phyloP scores from a whole-genome alignment of 257 asterid genomes.

The Oldenlandia corymbosa region DNA sequence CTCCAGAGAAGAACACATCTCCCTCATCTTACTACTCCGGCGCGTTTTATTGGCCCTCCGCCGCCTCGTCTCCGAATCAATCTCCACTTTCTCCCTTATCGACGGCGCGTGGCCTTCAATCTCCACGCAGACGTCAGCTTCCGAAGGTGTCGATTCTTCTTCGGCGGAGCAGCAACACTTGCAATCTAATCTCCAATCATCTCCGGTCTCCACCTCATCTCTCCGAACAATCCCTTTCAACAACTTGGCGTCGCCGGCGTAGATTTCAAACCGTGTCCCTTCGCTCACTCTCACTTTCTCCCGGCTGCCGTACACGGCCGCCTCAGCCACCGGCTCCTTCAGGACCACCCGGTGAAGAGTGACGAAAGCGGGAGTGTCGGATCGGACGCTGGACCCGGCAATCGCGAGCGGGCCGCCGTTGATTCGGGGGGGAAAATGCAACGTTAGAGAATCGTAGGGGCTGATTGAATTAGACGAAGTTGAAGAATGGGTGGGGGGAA shows the following conservation, averaged over 20 bases:
- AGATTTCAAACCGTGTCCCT: slow-evolving; percentile 61
- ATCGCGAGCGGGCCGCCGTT: slow-evolving; percentile 47
- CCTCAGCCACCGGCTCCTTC: not conserved
- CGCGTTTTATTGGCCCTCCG: not conserved
- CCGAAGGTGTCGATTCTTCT: slow-evolving; percentile 22
- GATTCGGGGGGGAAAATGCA: slow-evolving; percentile 63
- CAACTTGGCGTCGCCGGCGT: slow-evolving; percentile 38
- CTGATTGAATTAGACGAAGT: no score
- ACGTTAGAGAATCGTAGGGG: slow-evolving; percentile 41
- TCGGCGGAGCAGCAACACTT: slow-evolving; percentile 20
- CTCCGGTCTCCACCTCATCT: slow-evolving; percentile 24
- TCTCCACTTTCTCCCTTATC: slow-evolving; percentile 41
- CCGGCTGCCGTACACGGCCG: slow-evolving; percentile 37
- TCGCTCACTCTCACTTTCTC: slow-evolving; percentile 49
- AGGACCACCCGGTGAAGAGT: slow-evolving; percentile 51
- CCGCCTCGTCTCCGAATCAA: slow-evolving; percentile 20
- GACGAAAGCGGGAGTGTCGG: slow-evolving; percentile 53
- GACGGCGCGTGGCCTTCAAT: slow-evolving; percentile 35
- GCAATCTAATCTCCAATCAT: slow-evolving; percentile 58
- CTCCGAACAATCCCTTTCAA: slow-evolving; percentile 56
- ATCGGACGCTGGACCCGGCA: slow-evolving; percentile 43
- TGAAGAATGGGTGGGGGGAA: slow-evolving; percentile 14
- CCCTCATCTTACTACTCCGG: not conserved
- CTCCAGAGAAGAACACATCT: no score
- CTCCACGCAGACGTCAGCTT: slow-evolving; percentile 49